Base-by-base conservation (phyloP, 225 moss, liverwort and hornwort species). In the Pseudisothecium myosuroides region DNA sequence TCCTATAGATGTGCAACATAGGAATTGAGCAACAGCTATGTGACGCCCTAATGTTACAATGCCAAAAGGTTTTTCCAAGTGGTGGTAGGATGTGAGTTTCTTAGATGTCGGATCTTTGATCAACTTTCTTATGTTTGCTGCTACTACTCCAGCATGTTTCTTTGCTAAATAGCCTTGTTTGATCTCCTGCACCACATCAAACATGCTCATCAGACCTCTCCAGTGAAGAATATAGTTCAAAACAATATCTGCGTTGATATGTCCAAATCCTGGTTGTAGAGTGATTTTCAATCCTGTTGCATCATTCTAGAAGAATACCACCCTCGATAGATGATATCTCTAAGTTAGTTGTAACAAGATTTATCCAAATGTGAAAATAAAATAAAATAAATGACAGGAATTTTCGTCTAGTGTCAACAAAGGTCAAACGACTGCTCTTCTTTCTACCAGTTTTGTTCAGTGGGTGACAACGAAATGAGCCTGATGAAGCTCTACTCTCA, bases 141-240 rank as follows among this genome's bases (percentile, higher is more conserved):
- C 88, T 34, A 95, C 79, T 26, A 95, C 88, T 11, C 18, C 74
- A n/a, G 89, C 94, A 82, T 98, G 98, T 54, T 89, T 72, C 21
- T 17, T 58, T 58, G 96, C 93, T 36, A 96, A 85, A 45, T 36
- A 92, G 23, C 96, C 98, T 94, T 96, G 96, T 83, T 96, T 98
- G 73, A 93, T 94, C 89, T 98, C 98, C 91, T 95, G 91, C 75
- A 93, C 17, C 61, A 37, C 65, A n/a, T 74, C 68, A 71, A 76
- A 20, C 63, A 62, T 50, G 23, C 10, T 84, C 71, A 80, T 29
- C 26, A 27, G 41, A 47, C 62, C 54, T 61, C 52, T 62, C 11
- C 6, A 85, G 5, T 49, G 23, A 71, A 24, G 9, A 63, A 85
- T 29, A 12, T 34, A 36, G 14, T 64, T 86, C 36, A 17, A 29